Evolutionary conservation across 371 early-diverging fungal genomes (phyloP).

Genomic region (Nosema muscidifuracis): DNA sequence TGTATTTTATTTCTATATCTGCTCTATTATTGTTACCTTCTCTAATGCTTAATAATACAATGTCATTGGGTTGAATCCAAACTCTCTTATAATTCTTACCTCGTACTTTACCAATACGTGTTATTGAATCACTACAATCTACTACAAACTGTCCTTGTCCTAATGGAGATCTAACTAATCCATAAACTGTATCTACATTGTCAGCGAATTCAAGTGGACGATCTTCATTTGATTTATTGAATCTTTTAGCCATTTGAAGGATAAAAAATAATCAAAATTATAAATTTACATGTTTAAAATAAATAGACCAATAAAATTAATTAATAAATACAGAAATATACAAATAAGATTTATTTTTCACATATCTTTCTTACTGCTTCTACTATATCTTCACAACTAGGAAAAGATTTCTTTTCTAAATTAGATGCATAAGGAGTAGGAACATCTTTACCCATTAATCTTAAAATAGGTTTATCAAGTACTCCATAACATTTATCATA

Average conservation of each 20-base stretch:
- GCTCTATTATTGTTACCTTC: constrained; percentile 91
- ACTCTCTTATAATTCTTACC: constrained; percentile 94
- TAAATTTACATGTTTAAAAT: too few relatives aligned
- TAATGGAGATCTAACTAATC: constrained; percentile 80
- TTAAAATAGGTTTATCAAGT: constrained; percentile 73
- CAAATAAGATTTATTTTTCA: too few relatives aligned
- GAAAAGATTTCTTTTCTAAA: constrained; percentile 80
- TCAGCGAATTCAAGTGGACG: constrained; percentile 57
- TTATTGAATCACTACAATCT: constrained; percentile 80
- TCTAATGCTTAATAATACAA: constrained; percentile 80
- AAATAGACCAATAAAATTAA: too few relatives aligned
- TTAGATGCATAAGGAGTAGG: constrained; percentile 95
- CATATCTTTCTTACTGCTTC: constrained; percentile 56
- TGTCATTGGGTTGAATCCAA: constrained; percentile 82
- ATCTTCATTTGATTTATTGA: constrained; percentile 27
- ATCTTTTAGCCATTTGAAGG: constrained; percentile 10
- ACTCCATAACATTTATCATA: constrained; percentile 83
- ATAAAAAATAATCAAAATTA: too few relatives aligned
- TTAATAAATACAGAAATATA: too few relatives aligned
- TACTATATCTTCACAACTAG: constrained; percentile 72
- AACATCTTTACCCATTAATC: constrained; percentile 89
- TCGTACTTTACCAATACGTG: constrained; percentile 84
- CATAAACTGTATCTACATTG: constrained; percentile 67
- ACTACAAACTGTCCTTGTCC: constrained; percentile 91
- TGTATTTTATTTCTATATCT: constrained; percentile 92